Evolutionary conservation across 139 green algal genomes (phyloP).

Genomic region (Coccomyxa sp.): DNA sequence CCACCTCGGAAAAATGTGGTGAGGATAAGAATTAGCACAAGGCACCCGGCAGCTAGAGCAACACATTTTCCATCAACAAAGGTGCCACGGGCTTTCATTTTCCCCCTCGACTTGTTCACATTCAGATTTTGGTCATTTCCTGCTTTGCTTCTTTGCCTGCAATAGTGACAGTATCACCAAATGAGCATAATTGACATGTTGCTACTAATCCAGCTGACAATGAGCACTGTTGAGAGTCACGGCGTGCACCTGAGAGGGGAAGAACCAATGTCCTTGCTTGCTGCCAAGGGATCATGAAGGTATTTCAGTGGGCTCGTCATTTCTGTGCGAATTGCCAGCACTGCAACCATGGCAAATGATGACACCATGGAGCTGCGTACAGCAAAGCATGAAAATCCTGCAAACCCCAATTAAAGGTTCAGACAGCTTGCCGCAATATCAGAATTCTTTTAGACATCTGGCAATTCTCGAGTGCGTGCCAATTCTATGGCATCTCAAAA

Average conservation of each 20-base stretch:
- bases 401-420: background rate
- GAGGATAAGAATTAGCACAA: too few species aligned
- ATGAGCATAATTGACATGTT: background rate
- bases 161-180: too few species aligned
- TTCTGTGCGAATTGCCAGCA: background rate
- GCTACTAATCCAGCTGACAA: background rate
- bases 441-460: background rate
- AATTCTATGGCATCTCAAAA: background rate
- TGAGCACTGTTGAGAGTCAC: background rate
- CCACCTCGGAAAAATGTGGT: too few species aligned
- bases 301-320: background rate
- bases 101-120: too few species aligned
- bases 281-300: background rate
- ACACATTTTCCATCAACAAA: too few species aligned
- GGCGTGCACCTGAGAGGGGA: background rate
- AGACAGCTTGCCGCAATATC: slow-evolving; percentile 2
- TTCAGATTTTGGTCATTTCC: too few species aligned
- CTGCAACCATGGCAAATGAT: slow-evolving; percentile 7
- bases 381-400: background rate
- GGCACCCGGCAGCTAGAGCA: too few species aligned
- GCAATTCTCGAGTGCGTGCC: background rate
- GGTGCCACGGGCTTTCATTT: too few species aligned
- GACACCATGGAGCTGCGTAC: background rate
- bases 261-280: background rate
- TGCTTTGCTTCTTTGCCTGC: too few species aligned